Percentiles rank a stretch among this genome's conserved stretches.
Conservation (phyloP, 2,329 filamentous ascomycete genomes). For the Neopestalotiopsis clavispora region DNA sequence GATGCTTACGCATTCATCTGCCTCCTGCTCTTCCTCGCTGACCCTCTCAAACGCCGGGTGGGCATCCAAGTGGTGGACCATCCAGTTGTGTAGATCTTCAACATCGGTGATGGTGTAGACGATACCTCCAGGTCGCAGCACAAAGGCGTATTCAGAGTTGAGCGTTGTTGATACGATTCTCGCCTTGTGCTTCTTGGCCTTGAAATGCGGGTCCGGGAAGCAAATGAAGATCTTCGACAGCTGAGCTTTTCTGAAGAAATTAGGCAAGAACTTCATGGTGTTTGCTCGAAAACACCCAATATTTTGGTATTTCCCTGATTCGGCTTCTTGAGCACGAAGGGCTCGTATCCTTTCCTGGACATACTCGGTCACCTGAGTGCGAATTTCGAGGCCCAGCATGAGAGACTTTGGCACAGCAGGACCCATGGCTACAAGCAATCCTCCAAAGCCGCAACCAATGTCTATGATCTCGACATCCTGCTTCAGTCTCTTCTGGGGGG, state of each 20-base stretch:
- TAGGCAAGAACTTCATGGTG: constrained; percentile 99
- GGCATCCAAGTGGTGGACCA: constrained; percentile 82
- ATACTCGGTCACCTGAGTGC: constrained; percentile 86
- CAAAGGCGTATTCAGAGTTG: constrained; percentile 92
- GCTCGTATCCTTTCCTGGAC: constrained; percentile 87
- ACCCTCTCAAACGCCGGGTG: constrained; percentile 83
- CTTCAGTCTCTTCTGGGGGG: constrained; percentile 48
- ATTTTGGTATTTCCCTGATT: constrained; percentile 73
- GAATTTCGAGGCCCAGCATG: constrained; percentile 91
- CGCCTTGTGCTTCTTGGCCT: constrained; percentile 95
- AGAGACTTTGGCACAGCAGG: constrained; percentile 81
- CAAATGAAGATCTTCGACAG: constrained; percentile 94
- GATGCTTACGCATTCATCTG: constrained; percentile 72
- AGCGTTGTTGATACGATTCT: constrained; percentile 89
- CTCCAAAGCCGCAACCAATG: constrained; percentile 96
- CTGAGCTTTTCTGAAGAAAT: constrained; percentile 85
- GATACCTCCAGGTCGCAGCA: constrained; percentile 79
- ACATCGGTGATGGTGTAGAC: constrained; percentile 98
- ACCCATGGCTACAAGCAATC: constrained; percentile 83
- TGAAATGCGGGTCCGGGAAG: constrained; percentile 98
- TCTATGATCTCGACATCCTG: constrained; percentile 90
- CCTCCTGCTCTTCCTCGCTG: constrained; percentile 67
- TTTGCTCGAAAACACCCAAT: constrained; percentile 89
- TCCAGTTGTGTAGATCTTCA: constrained; percentile 91
- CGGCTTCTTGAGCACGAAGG: constrained; percentile 69